phyloP scores from a whole-genome alignment of 2,329 filamentous ascomycete species.

The Fusarium marasasianum region DNA sequence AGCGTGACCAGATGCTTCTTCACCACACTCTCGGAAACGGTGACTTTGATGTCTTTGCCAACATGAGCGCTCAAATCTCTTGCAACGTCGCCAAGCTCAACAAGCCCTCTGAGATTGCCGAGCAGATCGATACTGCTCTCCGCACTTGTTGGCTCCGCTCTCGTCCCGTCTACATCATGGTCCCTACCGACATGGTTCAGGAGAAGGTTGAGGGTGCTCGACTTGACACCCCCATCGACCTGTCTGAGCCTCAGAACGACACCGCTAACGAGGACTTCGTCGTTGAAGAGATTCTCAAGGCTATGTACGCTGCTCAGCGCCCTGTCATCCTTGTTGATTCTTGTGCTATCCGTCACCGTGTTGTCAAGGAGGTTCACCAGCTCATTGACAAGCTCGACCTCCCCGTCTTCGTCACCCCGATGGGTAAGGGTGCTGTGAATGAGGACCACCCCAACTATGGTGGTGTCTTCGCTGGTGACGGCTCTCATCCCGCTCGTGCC shows the following conservation, averaged over 20 bases:
- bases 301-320: constrained; percentile 75
- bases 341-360: constrained; percentile 80
- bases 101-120: constrained; percentile 74
- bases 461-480: constrained; percentile 85
- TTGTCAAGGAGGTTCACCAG: constrained; percentile 75
- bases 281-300: constrained; percentile 80
- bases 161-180: constrained; percentile 83
- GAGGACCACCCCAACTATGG: constrained; percentile 80
- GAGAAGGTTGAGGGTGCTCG: constrained; percentile 79
- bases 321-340: constrained; percentile 86
- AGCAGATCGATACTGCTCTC: constrained; percentile 81
- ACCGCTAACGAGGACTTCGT: constrained; percentile 80
- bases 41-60: constrained; percentile 83
- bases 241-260: constrained; percentile 72
- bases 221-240: constrained; percentile 75
- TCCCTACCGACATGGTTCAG: constrained; percentile 83
- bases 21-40: constrained; percentile 81
- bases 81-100: constrained; percentile 76
- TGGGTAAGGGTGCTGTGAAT: constrained; percentile 87
- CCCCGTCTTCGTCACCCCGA: constrained; percentile 87
- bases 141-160: constrained; percentile 78
- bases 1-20: constrained; percentile 59
- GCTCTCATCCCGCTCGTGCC: constrained; percentile 71
- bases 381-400: constrained; percentile 78
- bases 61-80: constrained; percentile 79